phyloP scores from a whole-genome alignment of 2,329 filamentous ascomycete species.

The Pseudogymnoascus sp. region DNA sequence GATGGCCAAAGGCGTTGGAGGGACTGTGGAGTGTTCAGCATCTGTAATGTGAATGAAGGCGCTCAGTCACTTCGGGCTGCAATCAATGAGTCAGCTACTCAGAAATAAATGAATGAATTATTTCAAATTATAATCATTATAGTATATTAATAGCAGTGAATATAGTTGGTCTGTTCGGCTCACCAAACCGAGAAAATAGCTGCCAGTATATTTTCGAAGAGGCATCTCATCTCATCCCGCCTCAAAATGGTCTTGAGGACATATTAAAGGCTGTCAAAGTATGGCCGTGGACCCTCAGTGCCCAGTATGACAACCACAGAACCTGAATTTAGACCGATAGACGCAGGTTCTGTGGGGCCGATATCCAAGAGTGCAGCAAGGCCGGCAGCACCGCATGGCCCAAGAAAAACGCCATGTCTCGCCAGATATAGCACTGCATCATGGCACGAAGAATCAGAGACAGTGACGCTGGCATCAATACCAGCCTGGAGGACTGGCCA shows the following conservation, averaged over 20 bases:
- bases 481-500: slow-evolving; percentile 38
- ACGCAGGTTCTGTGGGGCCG: background rate
- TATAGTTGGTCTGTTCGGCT: background rate
- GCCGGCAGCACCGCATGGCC: slow-evolving; percentile 44
- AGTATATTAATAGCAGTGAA: background rate
- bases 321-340: slow-evolving; percentile 31
- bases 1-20: too few relatives aligned
- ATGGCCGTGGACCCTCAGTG: slow-evolving; percentile 55
- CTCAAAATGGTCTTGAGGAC: background rate
- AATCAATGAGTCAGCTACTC: background rate
- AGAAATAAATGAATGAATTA: background rate
- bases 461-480: slow-evolving; percentile 35
- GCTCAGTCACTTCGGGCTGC: too few relatives aligned
- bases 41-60: too few relatives aligned
- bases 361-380: slow-evolving; percentile 44
- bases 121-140: background rate
- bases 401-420: slow-evolving; percentile 31
- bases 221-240: background rate
- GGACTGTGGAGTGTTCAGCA: too few relatives aligned
- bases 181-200: background rate
- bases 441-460: slow-evolving; percentile 39
- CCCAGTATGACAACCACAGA: slow-evolving; percentile 57
- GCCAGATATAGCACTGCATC: slow-evolving; percentile 33
- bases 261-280: slow-evolving; percentile 25
- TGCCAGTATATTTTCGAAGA: background rate